Conservation (phyloP, 2,329 filamentous ascomycete species). For the Clarireedia hainanense region DNA sequence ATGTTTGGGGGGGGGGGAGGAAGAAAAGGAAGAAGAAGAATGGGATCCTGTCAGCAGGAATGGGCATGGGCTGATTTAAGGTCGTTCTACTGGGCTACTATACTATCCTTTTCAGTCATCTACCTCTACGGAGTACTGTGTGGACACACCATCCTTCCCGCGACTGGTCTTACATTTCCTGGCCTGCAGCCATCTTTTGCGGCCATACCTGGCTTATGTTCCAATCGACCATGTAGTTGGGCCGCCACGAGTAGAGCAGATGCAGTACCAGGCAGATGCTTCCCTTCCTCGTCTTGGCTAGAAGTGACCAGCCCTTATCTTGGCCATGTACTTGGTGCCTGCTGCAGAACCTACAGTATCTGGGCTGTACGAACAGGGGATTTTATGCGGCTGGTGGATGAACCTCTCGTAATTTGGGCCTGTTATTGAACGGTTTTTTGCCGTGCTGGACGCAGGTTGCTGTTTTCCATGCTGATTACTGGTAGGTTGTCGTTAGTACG, state of each 20-base stretch:
- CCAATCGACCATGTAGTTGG: not conserved
- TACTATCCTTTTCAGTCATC: not conserved
- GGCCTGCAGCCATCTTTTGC: too few relatives aligned
- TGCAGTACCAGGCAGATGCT: too few relatives aligned
- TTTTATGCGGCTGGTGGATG: not conserved
- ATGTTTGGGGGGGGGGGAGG: not conserved
- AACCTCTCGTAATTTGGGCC: not conserved
- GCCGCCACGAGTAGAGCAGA: too few relatives aligned
- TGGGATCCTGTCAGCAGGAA: conserved; percentile 23
- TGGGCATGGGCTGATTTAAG: conserved; percentile 23
- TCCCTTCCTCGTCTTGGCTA: too few relatives aligned
- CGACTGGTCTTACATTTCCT: not conserved
- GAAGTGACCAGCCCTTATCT: too few relatives aligned
- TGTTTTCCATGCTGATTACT: too few relatives aligned
- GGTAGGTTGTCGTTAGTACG: too few relatives aligned
- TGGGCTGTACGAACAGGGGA: too few relatives aligned
- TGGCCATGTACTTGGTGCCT: too few relatives aligned
- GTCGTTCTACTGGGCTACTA: conserved; percentile 1
- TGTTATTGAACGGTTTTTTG: not conserved
- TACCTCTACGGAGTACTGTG: too few relatives aligned
- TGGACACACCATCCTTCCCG: not conserved
- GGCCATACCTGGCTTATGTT: not conserved
- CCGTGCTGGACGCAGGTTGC: not conserved
- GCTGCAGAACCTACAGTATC: too few relatives aligned
- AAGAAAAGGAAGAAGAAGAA: not conserved